Evolutionary conservation across 2,329 filamentous ascomycete species (phyloP), one percentile per base, ranked within the genome.

Genomic region (Scedosporium aurantiacum): DNA sequence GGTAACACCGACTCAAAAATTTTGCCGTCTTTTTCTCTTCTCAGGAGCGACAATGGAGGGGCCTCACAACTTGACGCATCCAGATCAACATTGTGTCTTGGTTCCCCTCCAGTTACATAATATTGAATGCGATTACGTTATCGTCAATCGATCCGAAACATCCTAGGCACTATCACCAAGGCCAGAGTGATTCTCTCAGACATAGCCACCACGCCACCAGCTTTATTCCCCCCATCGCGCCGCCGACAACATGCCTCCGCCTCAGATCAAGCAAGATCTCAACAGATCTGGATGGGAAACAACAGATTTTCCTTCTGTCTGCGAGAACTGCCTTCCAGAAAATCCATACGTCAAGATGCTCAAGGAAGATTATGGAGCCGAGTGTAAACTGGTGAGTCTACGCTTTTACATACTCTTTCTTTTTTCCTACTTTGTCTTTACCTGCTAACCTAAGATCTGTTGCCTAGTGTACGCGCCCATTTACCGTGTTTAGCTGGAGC

Each of bases 281-380:
- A 97, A 97, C 76, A 85, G 94, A 60, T 94, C 91, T 18, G 94
- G 94, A 63, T 97, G 92, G 91, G 94, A 99, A 76, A 89, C 91
- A 37, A 94, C 90, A 57, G 90, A 94, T 74, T 91, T 94, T 69
- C 90, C 90, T 7, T 92, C 89, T 2, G 88, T 94, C 40, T 94
- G 85, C 78, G 94, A 99, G 75, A 91, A 87, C 70, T 99, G 94
- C 73, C 83, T 99, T 2, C 92, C 93, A 16, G 92, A 96, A 64
- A 97, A 97, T 69, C 93, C 93, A 1, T 99, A 96, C 70, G 94
- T 99, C 52, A 94, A 97, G 75, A 97, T 99, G 92, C 81, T 99
- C 63, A 99, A 99, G 76, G 91, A 97, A 71, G 93, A 99, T 73
- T 87, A 95, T 69, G 94, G 91, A 68, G 90, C 88, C 62, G 88